Evolutionary conservation across 2,329 filamentous ascomycete genomes (phyloP), one percentile per base, ranked within the genome.

Genomic region (Cordyceps farinosa): DNA sequence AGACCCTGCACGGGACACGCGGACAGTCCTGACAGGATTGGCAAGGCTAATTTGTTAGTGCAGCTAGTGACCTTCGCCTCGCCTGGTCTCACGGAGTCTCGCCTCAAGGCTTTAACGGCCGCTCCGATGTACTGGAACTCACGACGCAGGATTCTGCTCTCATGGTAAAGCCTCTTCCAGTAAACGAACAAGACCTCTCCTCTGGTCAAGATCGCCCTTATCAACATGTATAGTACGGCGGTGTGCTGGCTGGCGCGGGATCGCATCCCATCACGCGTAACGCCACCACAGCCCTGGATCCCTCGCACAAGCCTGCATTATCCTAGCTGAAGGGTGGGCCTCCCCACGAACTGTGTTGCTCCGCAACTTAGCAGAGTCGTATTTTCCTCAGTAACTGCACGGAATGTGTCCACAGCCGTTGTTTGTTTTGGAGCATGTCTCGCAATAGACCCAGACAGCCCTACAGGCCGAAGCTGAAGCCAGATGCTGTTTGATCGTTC

Each of bases 181-280:
- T 10, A 48, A 13, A 32, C 11, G 27, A 15, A 30, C 11, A 32
- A 48, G n/a, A 15, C 5, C 30, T 40, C 17, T 3, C 13, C 32
- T 53, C 11, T 2, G 27, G 29, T 7, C n/a, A 40, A 15, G 11
- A 22, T 36, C 11, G n/a, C 34, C 53, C 7, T 53, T 27, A 22
- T 22, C 22, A 22, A 22, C 17, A 27, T 11, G 17, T 5, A 11
- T 5, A 22, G 7, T 38, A 32, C 50, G 22, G 52, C 38, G 36
- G 30, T 34, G 40, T 44, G 54, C 17, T 55, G 52, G 34, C 52
- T 36, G 42, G 54, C 40, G 42, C 30, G 8, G 17, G 54, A 57
- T 45, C 42, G 47, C 27, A 13, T 34, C 42, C 54, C 34, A 42
- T 59, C 56, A 59, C 56, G 56, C 56, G 56, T 34, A 9, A 30